A percentile compares a stretch with the other conserved stretches of the same genome.
These are phyloP conservation scores for Dionaea muscipula DNA, from an alignment of 179 eudicot genomes.

Conservation along the genomic window DNA sequence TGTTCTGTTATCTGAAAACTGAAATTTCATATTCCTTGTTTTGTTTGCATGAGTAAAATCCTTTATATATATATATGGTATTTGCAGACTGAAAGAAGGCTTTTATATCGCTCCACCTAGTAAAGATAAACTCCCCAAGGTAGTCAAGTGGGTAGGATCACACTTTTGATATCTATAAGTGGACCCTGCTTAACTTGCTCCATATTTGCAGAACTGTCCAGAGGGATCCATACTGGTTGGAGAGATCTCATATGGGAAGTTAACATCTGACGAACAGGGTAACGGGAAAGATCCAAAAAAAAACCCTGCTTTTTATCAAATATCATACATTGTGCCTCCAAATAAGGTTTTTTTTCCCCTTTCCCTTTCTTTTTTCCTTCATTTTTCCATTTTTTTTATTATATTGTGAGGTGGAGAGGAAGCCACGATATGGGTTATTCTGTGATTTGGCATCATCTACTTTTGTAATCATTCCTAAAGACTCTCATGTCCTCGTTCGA, in stretches of 20 bases:
- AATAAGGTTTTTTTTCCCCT: constrained; percentile 35
- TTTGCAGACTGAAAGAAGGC: constrained; percentile 70
- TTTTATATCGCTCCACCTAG: constrained; percentile 74
- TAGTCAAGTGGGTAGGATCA: constrained; percentile 6
- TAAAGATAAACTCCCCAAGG: constrained; percentile 92
- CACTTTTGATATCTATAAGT: constrained; percentile 1
- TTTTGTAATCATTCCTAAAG: neutral
- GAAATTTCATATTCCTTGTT: neutral
- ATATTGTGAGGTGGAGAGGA: neutral
- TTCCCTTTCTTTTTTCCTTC: neutral
- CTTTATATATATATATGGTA: constrained; percentile 8
- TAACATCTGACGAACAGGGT: constrained; percentile 37
- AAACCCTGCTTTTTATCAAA: constrained; percentile 60
- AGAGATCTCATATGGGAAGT: constrained; percentile 70
- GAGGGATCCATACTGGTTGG: constrained; percentile 86
- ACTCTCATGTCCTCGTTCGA: neutral
- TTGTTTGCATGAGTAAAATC: neutral
- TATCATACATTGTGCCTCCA: constrained; percentile 74
- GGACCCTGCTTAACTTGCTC: neutral
- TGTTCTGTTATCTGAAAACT: neutral
- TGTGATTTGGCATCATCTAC: neutral
- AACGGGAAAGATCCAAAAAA: constrained; percentile 48
- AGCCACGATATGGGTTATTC: neutral
- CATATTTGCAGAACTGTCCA: constrained; percentile 49
- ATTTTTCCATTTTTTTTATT: neutral